phyloP scores from a whole-genome alignment of 192 early-diverging fungal genomes.

The Linnemannia exigua region DNA sequence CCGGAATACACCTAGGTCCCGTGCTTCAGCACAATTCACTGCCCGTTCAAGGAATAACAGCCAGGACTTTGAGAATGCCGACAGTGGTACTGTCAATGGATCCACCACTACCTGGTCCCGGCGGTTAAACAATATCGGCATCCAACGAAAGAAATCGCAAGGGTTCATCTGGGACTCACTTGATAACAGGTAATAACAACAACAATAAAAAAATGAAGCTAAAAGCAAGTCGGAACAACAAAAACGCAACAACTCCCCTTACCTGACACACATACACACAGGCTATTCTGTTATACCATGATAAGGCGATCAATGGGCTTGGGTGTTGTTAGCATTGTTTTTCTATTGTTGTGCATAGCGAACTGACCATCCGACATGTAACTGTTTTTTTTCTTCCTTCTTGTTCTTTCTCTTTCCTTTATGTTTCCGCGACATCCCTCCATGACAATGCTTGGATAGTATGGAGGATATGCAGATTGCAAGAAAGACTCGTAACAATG shows the following conservation, averaged over 20 bases:
- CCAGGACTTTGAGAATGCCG: neutral
- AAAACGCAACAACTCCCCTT: neutral
- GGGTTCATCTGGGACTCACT: conserved; percentile 56
- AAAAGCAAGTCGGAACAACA: neutral
- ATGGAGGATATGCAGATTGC: conserved; percentile 47
- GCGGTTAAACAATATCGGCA: conserved; percentile 24
- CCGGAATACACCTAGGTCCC: neutral
- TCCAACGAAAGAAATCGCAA: conserved; percentile 13
- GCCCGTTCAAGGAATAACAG: neutral
- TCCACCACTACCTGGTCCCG: conserved; percentile 28
- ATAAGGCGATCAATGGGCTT: neutral
- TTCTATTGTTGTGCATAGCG: neutral
- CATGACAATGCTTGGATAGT: neutral
- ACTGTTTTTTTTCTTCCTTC: neutral
- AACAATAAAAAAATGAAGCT: neutral
- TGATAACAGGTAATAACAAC: conserved; percentile 30
- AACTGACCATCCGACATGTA: neutral
- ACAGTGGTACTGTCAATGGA: neutral
- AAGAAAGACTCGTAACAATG: conserved; percentile 25
- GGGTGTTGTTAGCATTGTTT: neutral
- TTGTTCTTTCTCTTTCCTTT: neutral
- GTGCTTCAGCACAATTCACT: neutral
- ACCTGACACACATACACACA: neutral
- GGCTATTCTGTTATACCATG: neutral
- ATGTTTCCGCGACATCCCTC: too few relatives aligned